Base-by-base conservation (phyloP, 805 yeast species). In the Metschnikowia lachancei region DNA sequence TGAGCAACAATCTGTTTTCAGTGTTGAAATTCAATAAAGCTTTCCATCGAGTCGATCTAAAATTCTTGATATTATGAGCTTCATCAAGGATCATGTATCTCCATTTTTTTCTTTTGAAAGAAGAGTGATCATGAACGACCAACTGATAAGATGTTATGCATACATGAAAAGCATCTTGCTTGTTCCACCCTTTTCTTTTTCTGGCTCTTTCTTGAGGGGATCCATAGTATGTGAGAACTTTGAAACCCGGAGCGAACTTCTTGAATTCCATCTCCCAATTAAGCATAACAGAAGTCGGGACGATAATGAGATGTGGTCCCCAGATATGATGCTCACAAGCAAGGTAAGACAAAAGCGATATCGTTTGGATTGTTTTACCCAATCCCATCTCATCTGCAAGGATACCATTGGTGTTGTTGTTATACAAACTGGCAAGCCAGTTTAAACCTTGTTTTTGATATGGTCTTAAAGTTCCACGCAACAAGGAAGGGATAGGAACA, bases 201-300 rank as follows among this genome's bases (percentile, higher is more conserved):
- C 88, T 94, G 40, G 91, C 91, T 61, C 99, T 83, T 63, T 94
- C 98, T 58, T 88, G 96, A 0, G 98, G 99, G 13, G 95, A 83
- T 0, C 99, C 99, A 59, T 92, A 94, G 64, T 94, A 94, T 0
- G 98, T 94, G 63, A 94, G 62, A 2, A 94, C 94, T 64, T 95
- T 92, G 64, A 94, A 86, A 0, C 99, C 99, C 0, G 99, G 99
- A 0, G 97, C 97, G 73, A 94, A 94, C 58, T 96, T 81, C 60
- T 95, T 94, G 69, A 94, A 91, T 61, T 94, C 99, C 97, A 95
- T 92, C 64, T 94, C 99, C 99, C 99, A 94, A 61, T 94, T 94
- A 44, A 94, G 78, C 83, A 94, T 83, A 7, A 94, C 99, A 13
- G 97, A 88, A 0, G 99, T 94, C 3, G 99, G 99, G 4, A 94